phyloP scores from a whole-genome alignment of 768 basidiomycete genomes.

The Omphalotus guepiniiformis region DNA sequence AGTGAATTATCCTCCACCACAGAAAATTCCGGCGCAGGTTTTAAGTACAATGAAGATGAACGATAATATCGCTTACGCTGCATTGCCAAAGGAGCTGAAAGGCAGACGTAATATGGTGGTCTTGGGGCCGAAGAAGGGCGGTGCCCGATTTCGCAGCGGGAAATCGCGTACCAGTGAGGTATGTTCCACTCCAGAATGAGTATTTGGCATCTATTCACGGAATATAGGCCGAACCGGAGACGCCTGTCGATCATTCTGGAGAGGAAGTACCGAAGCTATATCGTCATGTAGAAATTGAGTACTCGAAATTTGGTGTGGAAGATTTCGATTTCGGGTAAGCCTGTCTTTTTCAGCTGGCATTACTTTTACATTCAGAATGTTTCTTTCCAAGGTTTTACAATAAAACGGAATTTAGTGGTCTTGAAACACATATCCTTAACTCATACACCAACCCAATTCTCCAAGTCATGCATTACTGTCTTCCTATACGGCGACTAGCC shows the following conservation, averaged over 20 bases:
- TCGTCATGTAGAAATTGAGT: slow-evolving; percentile 94
- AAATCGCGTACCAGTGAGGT: slow-evolving; percentile 50
- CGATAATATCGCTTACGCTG: slow-evolving; percentile 87
- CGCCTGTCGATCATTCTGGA: slow-evolving; percentile 45
- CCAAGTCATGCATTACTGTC: slow-evolving; percentile 84
- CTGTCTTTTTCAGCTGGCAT: not conserved
- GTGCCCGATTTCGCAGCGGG: slow-evolving; percentile 84
- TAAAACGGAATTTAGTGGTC: slow-evolving; percentile 81
- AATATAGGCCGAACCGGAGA: slow-evolving; percentile 47
- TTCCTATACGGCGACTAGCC: slow-evolving; percentile 74
- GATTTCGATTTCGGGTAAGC: slow-evolving; percentile 96
- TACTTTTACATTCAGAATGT: slow-evolving; percentile 2
- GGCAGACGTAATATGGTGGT: slow-evolving; percentile 77
- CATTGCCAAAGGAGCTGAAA: slow-evolving; percentile 79
- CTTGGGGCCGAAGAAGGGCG: slow-evolving; percentile 46
- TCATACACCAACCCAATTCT: slow-evolving; percentile 93
- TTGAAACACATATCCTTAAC: slow-evolving; percentile 96
- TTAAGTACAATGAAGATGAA: slow-evolving; percentile 77
- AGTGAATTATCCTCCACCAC: slow-evolving; percentile 58
- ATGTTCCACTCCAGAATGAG: slow-evolving; percentile 15
- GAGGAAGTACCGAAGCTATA: slow-evolving; percentile 77
- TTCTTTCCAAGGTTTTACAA: slow-evolving; percentile 76
- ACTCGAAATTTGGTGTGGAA: slow-evolving; percentile 97
- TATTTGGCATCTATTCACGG: slow-evolving; percentile 3
- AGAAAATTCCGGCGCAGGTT: slow-evolving; percentile 77